phyloP scores from a whole-genome alignment of 2,329 filamentous ascomycete species.

The Phyllosticta capitalensis region DNA sequence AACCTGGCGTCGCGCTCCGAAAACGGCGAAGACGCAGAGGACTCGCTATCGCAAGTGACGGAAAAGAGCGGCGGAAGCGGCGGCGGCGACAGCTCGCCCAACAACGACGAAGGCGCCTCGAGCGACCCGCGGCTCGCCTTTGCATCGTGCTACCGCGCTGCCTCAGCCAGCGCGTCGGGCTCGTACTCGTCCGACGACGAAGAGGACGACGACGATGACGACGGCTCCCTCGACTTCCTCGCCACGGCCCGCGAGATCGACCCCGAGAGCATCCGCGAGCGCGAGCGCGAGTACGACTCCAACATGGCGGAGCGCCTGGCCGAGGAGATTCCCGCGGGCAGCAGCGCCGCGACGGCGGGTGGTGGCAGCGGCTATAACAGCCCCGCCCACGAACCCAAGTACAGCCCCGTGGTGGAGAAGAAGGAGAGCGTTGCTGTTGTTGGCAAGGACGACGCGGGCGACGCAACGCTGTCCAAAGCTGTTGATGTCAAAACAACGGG shows the following conservation, averaged over 20 bases:
- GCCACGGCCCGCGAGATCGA: slow-evolving; percentile 35
- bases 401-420: neutral
- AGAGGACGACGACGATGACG: slow-evolving; percentile 21
- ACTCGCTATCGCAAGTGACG: neutral
- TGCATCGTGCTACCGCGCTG: neutral
- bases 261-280: slow-evolving; percentile 30
- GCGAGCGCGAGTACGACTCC: slow-evolving; percentile 39
- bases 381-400: slow-evolving; percentile 19
- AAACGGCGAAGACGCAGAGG: neutral
- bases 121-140: slow-evolving; percentile 2
- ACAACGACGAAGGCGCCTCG: slow-evolving; percentile 15
- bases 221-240: slow-evolving; percentile 36
- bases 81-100: neutral
- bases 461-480: neutral
- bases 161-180: slow-evolving; percentile 1
- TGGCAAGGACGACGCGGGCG: slow-evolving; percentile 5
- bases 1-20: neutral
- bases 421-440: slow-evolving; percentile 16
- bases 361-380: slow-evolving; percentile 40
- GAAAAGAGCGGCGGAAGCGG: neutral
- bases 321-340: slow-evolving; percentile 40
- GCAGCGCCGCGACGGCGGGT: slow-evolving; percentile 38
- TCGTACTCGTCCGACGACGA: slow-evolving; percentile 17
- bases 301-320: slow-evolving; percentile 38
- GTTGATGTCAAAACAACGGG: neutral